phyloP scores from a whole-genome alignment of 169 alveolate genomes.

The Plasmodium gonderi region DNA sequence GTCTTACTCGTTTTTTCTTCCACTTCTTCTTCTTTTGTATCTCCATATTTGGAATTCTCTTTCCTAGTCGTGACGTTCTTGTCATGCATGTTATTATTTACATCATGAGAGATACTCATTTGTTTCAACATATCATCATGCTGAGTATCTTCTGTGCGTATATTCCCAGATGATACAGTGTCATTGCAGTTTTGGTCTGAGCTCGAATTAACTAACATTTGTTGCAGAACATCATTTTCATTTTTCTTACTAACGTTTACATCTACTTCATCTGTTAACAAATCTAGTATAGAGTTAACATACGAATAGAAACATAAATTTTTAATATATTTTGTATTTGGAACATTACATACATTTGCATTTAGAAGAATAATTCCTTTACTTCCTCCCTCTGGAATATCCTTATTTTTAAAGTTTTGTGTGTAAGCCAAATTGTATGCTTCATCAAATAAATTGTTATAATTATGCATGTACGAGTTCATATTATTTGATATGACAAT shows the following conservation, averaged over 20 bases:
- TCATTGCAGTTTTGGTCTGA: background rate
- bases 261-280: background rate
- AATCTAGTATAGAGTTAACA: constrained; percentile 51
- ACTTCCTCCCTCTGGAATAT: constrained; percentile 89
- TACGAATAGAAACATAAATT: constrained; percentile 54
- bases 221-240: background rate
- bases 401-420: constrained; percentile 88
- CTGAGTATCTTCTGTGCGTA: too few relatives aligned
- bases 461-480: constrained; percentile 83
- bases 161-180: background rate
- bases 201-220: background rate
- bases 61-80: too few relatives aligned
- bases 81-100: too few relatives aligned
- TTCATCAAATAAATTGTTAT: constrained; percentile 85
- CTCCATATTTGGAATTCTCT: too few relatives aligned
- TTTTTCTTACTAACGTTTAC: background rate
- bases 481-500: constrained; percentile 85
- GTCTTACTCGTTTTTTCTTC: too few relatives aligned
- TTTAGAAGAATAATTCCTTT: constrained; percentile 88
- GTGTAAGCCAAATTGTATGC: constrained; percentile 87
- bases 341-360: constrained; percentile 38
- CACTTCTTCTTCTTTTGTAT: too few relatives aligned
- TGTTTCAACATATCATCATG: background rate
- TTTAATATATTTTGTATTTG: constrained; percentile 43
- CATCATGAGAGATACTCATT: too few relatives aligned